phyloP scores from a whole-genome alignment of 1,284 basidiomycete species.

The Rhodotorula sp. region DNA sequence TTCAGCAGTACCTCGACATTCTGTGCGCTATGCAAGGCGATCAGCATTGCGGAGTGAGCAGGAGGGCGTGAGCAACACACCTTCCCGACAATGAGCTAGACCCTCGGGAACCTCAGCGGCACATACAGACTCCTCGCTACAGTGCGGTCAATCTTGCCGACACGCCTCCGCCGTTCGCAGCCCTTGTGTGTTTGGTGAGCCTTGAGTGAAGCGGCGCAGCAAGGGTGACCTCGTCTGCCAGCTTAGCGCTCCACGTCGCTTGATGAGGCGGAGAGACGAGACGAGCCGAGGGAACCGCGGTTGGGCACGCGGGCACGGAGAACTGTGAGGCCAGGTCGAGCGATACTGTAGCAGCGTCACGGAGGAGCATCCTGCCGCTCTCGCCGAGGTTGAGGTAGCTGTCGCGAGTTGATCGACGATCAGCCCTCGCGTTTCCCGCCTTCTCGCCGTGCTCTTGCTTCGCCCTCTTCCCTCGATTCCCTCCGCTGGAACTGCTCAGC shows the following conservation, averaged over 20 bases:
- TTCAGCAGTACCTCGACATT: slow-evolving; percentile 19
- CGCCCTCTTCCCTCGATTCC: no score
- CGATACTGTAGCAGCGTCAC: neutral
- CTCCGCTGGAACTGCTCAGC: no score
- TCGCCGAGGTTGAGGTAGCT: no score
- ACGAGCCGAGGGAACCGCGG: slow-evolving; percentile 35
- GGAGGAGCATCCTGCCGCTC: neutral
- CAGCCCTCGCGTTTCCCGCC: no score
- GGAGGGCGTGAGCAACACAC: neutral
- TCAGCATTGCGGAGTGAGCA: neutral
- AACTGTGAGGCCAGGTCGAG: neutral
- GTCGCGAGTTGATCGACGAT: no score
- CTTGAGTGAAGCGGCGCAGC: slow-evolving; percentile 40
- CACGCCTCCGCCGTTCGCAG: slow-evolving; percentile 31
- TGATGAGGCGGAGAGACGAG: slow-evolving; percentile 36
- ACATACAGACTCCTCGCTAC: slow-evolving; percentile 4
- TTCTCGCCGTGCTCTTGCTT: no score
- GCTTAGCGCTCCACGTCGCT: slow-evolving; percentile 16
- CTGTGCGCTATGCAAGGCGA: neutral
- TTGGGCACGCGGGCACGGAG: neutral
- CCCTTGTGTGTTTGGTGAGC: slow-evolving; percentile 44
- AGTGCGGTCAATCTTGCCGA: slow-evolving; percentile 31
- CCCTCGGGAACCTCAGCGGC: slow-evolving; percentile 12
- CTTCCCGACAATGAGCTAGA: slow-evolving; percentile 28
- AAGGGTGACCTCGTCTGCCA: slow-evolving; percentile 29